Conservation (phyloP, 805 yeast species). For the Nakazawaea holstii region DNA sequence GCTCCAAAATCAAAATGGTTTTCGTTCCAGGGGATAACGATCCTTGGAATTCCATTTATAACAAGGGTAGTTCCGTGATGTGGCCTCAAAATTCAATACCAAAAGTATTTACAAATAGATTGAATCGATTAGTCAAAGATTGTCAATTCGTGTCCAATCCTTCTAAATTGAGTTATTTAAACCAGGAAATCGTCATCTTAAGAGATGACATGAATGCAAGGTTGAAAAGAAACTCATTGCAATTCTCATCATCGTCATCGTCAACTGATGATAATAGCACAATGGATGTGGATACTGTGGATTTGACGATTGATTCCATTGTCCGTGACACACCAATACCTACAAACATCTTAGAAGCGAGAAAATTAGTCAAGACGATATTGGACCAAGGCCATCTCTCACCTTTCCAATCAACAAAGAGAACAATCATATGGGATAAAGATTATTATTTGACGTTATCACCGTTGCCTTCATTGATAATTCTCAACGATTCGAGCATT, state of each 20-base stretch:
- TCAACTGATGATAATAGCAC: constrained; percentile 25
- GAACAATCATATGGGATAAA: constrained; percentile 65
- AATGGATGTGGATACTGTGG: constrained; percentile 19
- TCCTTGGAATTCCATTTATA: constrained; percentile 79
- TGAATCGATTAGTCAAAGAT: constrained; percentile 52
- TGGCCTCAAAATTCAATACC: constrained; percentile 82
- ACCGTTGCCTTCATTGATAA: constrained; percentile 67
- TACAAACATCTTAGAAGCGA: constrained; percentile 49
- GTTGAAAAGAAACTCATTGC: constrained; percentile 63
- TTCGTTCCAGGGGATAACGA: constrained; percentile 89
- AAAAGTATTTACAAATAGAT: constrained; percentile 58
- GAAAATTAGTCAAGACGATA: constrained; percentile 72
- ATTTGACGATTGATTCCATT: constrained; percentile 14
- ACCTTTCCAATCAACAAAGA: constrained; percentile 60
- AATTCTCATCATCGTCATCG: constrained; percentile 31
- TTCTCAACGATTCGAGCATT: constrained; percentile 67
- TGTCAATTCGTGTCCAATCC: constrained; percentile 74
- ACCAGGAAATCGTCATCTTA: constrained; percentile 75
- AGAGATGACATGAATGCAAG: constrained; percentile 72
- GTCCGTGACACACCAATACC: constrained; percentile 25
- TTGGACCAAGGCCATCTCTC: constrained; percentile 85
- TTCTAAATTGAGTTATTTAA: constrained; percentile 63
- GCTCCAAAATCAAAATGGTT: constrained; percentile 50
- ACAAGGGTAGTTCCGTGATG: constrained; percentile 50
- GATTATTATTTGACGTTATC: constrained; percentile 66